Conservation (phyloP, 768 basidiomycete genomes). For the Pleurotus citrinopileatus region DNA sequence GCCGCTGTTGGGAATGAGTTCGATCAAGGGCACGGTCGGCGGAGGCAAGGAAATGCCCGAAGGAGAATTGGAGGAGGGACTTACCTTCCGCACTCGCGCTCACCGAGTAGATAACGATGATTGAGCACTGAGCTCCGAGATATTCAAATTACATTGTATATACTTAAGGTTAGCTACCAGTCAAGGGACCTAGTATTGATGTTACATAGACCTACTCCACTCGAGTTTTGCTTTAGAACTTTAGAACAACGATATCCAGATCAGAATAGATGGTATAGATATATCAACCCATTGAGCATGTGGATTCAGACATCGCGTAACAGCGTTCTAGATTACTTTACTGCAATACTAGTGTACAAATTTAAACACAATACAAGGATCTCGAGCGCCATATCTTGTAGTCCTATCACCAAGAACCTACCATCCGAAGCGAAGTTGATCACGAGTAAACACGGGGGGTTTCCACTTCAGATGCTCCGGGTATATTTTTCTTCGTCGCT, state of each 20-base stretch:
- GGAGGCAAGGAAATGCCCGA: slow-evolving; percentile 1
- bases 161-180: no score
- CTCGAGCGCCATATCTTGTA: no score
- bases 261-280: no score
- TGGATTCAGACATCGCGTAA: no score
- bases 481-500: slow-evolving; percentile 76
- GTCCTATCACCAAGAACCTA: slow-evolving; percentile 23
- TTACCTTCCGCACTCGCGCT: slow-evolving; percentile 8
- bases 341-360: slow-evolving; percentile 11
- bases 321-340: not conserved
- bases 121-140: not conserved
- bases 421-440: slow-evolving; percentile 80
- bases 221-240: no score
- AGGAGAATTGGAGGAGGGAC: slow-evolving; percentile 7
- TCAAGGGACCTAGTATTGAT: no score
- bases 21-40: not conserved
- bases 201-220: no score
- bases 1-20: not conserved
- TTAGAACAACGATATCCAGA: no score
- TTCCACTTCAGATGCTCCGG: slow-evolving; percentile 88
- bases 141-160: no score
- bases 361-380: not conserved
- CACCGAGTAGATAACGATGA: not conserved
- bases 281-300: not conserved
- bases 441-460: slow-evolving; percentile 89